Conservation (phyloP, 164 flowering plant species). For the Vitis rupestris region DNA sequence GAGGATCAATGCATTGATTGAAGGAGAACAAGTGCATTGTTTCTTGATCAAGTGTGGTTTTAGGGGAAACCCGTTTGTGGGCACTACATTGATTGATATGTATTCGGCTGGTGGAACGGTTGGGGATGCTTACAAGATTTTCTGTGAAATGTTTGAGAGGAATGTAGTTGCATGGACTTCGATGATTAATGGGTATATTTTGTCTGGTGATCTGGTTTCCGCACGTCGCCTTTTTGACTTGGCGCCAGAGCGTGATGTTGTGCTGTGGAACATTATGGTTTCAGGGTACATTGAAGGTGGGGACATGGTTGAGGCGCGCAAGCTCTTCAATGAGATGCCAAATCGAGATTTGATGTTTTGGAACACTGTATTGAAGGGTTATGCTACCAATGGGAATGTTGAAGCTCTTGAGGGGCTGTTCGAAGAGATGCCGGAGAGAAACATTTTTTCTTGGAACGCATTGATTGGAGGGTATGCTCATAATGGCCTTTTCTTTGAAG, state of each 20-base stretch:
- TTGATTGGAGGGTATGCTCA: conserved; percentile 59
- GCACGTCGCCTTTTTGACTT: conserved; percentile 58
- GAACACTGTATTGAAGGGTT: conserved; percentile 61
- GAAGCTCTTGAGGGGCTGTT: conserved; percentile 27
- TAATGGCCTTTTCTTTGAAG: conserved; percentile 38
- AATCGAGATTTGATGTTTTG: conserved; percentile 55
- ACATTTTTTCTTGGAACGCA: conserved; percentile 76
- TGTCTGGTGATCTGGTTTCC: conserved; percentile 29
- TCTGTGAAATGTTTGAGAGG: conserved; percentile 53
- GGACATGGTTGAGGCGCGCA: conserved; percentile 46
- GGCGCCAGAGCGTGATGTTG: conserved; percentile 60
- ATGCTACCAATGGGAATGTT: conserved; percentile 42
- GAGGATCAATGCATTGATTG: conserved; percentile 31
- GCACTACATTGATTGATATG: conserved; percentile 61
- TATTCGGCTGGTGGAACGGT: conserved; percentile 40
- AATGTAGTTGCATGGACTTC: conserved; percentile 75
- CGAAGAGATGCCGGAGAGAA: conserved; percentile 57
- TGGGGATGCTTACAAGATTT: conserved; percentile 43
- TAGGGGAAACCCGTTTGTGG: conserved; percentile 44
- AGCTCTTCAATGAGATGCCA: conserved; percentile 56
- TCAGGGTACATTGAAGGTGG: conserved; percentile 48
- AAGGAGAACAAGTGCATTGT: conserved; percentile 57
- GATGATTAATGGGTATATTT: conserved; percentile 49
- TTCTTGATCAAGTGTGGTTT: conserved; percentile 49
- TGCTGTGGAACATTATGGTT: conserved; percentile 67